These are phyloP conservation scores for Diaporthe ampelina DNA, from an alignment of 2,329 filamentous ascomycete genomes.

Conservation along the genomic window DNA sequence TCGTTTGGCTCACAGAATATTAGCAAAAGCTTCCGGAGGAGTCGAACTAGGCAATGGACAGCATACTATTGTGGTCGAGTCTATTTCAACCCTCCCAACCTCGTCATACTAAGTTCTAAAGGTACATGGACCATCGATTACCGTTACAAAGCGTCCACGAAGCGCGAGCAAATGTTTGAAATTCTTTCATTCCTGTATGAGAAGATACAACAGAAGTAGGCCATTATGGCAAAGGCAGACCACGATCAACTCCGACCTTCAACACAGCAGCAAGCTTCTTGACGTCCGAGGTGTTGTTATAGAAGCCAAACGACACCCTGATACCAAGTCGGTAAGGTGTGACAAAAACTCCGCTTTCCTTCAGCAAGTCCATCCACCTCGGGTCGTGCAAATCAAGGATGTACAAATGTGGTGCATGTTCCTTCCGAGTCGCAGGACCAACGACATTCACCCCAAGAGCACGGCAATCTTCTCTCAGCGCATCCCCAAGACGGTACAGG, in stretches of 20 bases:
- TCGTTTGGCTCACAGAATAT: no score
- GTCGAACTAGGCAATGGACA: no score
- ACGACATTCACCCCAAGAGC: slow-evolving; percentile 45
- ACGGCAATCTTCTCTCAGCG: slow-evolving; percentile 42
- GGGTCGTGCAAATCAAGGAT: slow-evolving; percentile 45
- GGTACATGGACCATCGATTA: no score
- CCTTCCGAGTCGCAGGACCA: slow-evolving; percentile 42
- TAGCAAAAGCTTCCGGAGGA: no score
- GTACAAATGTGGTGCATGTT: slow-evolving; percentile 50
- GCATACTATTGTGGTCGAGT: no score
- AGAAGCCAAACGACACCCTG: slow-evolving; percentile 49
- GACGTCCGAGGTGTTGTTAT: slow-evolving; percentile 42
- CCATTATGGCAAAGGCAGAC: slow-evolving; percentile 17
- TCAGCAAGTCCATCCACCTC: slow-evolving; percentile 45
- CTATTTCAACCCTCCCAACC: no score
- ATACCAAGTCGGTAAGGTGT: slow-evolving; percentile 48
- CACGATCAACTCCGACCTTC: not conserved
- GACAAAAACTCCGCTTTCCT: slow-evolving; percentile 38
- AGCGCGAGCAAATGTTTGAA: no score
- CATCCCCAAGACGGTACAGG: slow-evolving; percentile 44
- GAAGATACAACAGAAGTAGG: no score
- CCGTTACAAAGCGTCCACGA: no score
- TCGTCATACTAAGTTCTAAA: no score
- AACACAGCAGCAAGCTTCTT: slow-evolving; percentile 1
- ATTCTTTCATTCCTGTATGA: not conserved